phyloP scores from a whole-genome alignment of 805 yeast genomes.

The Starmerella potacharoeniae region DNA sequence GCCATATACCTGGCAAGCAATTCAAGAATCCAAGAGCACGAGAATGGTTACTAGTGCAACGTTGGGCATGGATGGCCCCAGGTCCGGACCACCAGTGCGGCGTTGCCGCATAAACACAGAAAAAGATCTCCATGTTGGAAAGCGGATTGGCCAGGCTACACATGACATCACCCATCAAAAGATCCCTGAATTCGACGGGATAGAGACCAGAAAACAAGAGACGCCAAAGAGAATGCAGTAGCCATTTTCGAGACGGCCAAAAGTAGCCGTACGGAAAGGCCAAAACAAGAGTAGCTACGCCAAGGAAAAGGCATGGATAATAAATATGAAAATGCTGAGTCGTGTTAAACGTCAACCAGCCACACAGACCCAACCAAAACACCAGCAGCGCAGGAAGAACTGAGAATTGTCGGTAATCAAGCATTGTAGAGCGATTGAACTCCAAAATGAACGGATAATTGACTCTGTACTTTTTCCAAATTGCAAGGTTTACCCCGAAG shows the following conservation, averaged over 20 bases:
- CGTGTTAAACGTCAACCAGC: constrained; percentile 69
- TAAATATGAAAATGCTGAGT: constrained; percentile 46
- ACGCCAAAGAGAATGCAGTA: constrained; percentile 59
- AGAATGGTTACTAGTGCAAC: constrained; percentile 71
- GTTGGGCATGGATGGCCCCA: constrained; percentile 21
- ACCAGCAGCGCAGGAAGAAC: constrained; percentile 52
- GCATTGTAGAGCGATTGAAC: constrained; percentile 54
- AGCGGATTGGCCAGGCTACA: constrained; percentile 81
- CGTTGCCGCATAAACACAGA: constrained; percentile 54
- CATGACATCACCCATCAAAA: constrained; percentile 82
- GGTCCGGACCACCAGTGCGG: constrained; percentile 48
- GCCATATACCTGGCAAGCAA: constrained; percentile 79
- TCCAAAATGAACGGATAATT: constrained; percentile 91
- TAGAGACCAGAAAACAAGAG: constrained; percentile 70
- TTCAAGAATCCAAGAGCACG: constrained; percentile 72
- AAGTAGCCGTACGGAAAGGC: constrained; percentile 52
- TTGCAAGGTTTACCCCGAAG: constrained; percentile 56
- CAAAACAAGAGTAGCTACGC: constrained; percentile 37
- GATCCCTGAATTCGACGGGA: constrained; percentile 92
- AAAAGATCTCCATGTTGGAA: constrained; percentile 74
- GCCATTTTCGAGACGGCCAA: constrained; percentile 65
- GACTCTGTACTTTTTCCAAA: constrained; percentile 65
- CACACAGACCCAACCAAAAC: constrained; percentile 46
- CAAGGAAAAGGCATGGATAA: constrained; percentile 72
- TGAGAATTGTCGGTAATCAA: constrained; percentile 55